A percentile compares a stretch with the other conserved stretches of the same genome.
Conservation (phyloP, 1,284 basidiomycete species). For the Ustilago shanxiensis region DNA sequence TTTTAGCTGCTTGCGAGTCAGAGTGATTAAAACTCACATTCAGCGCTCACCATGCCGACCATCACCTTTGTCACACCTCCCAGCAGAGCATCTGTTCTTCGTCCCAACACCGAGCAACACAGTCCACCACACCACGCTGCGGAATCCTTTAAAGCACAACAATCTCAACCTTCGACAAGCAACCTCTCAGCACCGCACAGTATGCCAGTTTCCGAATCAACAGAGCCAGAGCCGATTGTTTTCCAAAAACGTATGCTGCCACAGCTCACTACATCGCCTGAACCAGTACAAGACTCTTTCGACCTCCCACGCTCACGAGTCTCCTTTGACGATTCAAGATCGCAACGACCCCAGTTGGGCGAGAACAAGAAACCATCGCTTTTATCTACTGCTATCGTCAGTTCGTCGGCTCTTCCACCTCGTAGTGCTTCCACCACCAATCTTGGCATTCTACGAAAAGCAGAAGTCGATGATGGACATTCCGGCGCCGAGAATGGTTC, state of each 20-base stretch:
- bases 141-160: background rate
- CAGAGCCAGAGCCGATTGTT: constrained; percentile 21
- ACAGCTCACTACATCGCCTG: constrained; percentile 37
- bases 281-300: constrained; percentile 22
- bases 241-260: constrained; percentile 45
- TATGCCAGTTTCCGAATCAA: background rate
- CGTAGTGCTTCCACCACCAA: constrained; percentile 27
- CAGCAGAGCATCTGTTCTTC: constrained; percentile 27
- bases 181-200: background rate
- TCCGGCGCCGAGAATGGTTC: background rate
- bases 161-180: background rate
- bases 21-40: no score
- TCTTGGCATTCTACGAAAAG: constrained; percentile 32
- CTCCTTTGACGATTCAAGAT: constrained; percentile 12
- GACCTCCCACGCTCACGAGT: constrained; percentile 8
- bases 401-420: constrained; percentile 16
- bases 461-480: constrained; percentile 7
- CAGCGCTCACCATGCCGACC: constrained; percentile 25
- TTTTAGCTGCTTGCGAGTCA: no score
- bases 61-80: constrained; percentile 48
- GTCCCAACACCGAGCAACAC: constrained; percentile 6
- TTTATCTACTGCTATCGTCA: constrained; percentile 21
- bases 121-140: background rate
- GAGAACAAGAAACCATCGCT: constrained; percentile 26
- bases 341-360: background rate